Percentiles rank a stretch among this genome's conserved stretches.
phyloP scores from a whole-genome alignment of 2,329 filamentous ascomycete genomes.

The Knufia fluminis region DNA sequence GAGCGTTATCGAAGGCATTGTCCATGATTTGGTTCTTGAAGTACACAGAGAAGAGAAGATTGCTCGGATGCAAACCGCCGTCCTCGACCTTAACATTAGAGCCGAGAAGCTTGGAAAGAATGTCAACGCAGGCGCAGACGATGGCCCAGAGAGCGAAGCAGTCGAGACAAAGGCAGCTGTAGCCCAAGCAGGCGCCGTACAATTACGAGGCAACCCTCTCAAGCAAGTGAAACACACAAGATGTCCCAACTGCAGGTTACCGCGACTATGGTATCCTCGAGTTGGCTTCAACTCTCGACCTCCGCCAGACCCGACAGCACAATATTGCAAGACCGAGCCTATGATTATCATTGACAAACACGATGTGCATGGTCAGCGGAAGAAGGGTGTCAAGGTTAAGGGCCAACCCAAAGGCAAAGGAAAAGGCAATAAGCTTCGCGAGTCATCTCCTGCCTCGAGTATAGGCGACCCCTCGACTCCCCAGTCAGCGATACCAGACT shows the following conservation, averaged over 20 bases:
- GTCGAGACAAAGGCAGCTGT: constrained; percentile 44
- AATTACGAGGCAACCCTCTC: constrained; percentile 49
- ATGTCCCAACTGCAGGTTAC: constrained; percentile 52
- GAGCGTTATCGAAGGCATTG: constrained; percentile 50
- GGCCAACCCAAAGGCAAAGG: constrained; percentile 32
- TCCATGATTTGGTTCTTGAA: constrained; percentile 50
- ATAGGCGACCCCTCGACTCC: constrained; percentile 23
- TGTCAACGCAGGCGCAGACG: constrained; percentile 27
- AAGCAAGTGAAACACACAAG: constrained; percentile 50
- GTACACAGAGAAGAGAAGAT: constrained; percentile 53
- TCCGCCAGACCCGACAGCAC: constrained; percentile 38
- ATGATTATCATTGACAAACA: constrained; percentile 49
- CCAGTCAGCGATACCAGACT: constrained; percentile 20
- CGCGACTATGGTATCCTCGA: constrained; percentile 49
- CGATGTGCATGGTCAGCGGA: constrained; percentile 48
- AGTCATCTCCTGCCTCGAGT: constrained; percentile 26
- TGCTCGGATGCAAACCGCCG: constrained; percentile 47
- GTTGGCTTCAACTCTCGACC: constrained; percentile 41
- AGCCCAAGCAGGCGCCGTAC: constrained; percentile 45
- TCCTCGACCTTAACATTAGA: constrained; percentile 34
- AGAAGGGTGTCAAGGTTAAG: constrained; percentile 24
- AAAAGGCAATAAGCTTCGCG: constrained; percentile 41
- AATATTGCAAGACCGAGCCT: constrained; percentile 52
- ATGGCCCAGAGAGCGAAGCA: constrained; percentile 25
- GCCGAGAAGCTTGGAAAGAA: constrained; percentile 28